A percentile compares a stretch with the other conserved stretches of the same genome.
These are phyloP conservation scores for Sclerotinia trifoliorum DNA, from an alignment of 2,329 filamentous ascomycete species.

Conservation along the genomic window DNA sequence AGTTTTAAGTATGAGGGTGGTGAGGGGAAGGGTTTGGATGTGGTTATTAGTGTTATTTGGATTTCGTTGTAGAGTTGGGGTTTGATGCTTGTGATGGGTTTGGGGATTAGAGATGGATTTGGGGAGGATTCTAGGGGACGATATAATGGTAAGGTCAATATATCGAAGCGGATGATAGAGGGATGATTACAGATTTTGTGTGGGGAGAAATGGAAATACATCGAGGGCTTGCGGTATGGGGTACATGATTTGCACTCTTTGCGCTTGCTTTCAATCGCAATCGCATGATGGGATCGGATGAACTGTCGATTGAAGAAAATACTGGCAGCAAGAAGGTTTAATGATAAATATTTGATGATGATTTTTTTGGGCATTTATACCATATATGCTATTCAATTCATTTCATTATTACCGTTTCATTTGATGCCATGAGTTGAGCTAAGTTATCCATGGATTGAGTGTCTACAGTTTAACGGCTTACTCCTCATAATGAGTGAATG, in stretches of 20 bases:
- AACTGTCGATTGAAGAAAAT: not conserved
- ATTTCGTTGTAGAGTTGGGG: slow-evolving; percentile 43
- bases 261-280: slow-evolving; percentile 13
- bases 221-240: slow-evolving; percentile 13
- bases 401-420: not conserved
- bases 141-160: not conserved
- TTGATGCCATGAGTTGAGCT: not conserved
- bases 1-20: slow-evolving; percentile 79
- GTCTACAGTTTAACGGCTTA: not conserved
- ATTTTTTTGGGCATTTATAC: slow-evolving; percentile 11
- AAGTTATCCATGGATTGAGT: not conserved
- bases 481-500: not conserved
- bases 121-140: not conserved
- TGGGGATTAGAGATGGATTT: not conserved
- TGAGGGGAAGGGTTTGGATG: slow-evolving; percentile 65
- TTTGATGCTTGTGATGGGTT: not conserved
- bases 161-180: not conserved
- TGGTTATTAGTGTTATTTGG: slow-evolving; percentile 75
- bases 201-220: slow-evolving; percentile 15
- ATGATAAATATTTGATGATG: slow-evolving; percentile 20
- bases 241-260: slow-evolving; percentile 9
- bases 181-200: slow-evolving; percentile 5
- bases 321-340: slow-evolving; percentile 5
- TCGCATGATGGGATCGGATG: not conserved
- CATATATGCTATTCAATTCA: not conserved